phyloP scores from a whole-genome alignment of 306 rosid genomes.

The Prunus kanzakura region DNA sequence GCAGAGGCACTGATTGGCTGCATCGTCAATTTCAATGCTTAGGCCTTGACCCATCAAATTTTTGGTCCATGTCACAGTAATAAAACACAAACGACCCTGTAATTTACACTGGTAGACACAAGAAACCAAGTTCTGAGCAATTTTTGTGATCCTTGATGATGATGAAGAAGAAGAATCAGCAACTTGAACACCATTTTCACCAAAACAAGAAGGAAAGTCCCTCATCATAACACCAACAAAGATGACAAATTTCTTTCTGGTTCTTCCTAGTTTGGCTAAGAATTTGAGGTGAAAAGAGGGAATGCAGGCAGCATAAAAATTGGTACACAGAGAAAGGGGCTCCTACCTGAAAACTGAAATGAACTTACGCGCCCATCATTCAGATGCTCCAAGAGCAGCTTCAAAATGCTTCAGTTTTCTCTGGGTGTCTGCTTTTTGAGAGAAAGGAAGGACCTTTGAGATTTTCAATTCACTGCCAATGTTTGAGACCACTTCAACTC shows the following conservation, averaged over 20 bases:
- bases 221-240: slow-evolving; percentile 41
- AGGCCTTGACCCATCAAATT: slow-evolving; percentile 83
- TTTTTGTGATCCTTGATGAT: slow-evolving; percentile 43
- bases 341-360: slow-evolving; percentile 25
- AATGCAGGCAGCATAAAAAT: background rate
- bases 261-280: slow-evolving; percentile 3
- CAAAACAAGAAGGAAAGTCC: slow-evolving; percentile 94
- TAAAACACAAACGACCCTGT: slow-evolving; percentile 48
- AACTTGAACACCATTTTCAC: slow-evolving; percentile 85
- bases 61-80: slow-evolving; percentile 83
- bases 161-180: slow-evolving; percentile 61
- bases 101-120: slow-evolving; percentile 70
- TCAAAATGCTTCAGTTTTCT: slow-evolving; percentile 26
- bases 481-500: background rate
- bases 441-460: no score
- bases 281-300: slow-evolving; percentile 1
- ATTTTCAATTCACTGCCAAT: no score
- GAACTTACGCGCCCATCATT: slow-evolving; percentile 11
- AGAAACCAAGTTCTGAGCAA: slow-evolving; percentile 68
- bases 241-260: slow-evolving; percentile 10
- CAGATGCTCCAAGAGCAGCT: slow-evolving; percentile 26
- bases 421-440: slow-evolving; percentile 16
- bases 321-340: background rate
- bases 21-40: slow-evolving; percentile 62
- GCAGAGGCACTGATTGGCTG: slow-evolving; percentile 51